Evolutionary conservation across 164 flowering plant species (phyloP), one percentile per base, ranked within the genome.

Genomic region (Euptelea pleiosperma): DNA sequence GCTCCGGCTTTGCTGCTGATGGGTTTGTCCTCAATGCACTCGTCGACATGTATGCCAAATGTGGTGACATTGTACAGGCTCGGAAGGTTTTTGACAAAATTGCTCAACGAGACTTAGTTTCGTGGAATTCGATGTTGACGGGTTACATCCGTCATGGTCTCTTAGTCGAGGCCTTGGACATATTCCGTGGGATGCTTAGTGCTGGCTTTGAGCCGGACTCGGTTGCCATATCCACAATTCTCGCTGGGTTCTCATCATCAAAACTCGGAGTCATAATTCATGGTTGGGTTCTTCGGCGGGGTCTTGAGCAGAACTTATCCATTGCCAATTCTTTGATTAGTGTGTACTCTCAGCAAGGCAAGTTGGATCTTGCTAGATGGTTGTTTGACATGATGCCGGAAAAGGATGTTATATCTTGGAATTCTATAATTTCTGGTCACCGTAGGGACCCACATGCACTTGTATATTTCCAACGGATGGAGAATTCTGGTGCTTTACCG

Each of bases 11-110:
- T 63, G 75, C 45, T 2, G 30, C 40, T 37, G 82, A 89, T 65
- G 75, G 59, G 39, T 84, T 76, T 55, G 91, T 85, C 30, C 76
- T 74, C 8, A 89, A 89, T 69, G 89, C 89, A 0, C 83, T 89
- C 24, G 86, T 89, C 25, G 91, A 84, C 48, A 87, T 89, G 96
- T 92, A 89, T 61, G 86, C 96, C 1, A 92, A 89, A 52, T 89
- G 96, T 24, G 98, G 98, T 3, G 87, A 87, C 73, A 85, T 92
- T 66, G 84, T 77, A 12, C 81, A 71, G 69, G 95, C 95, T n/a
- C 57, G 87, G 28, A 81, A 75, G 60, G 68, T 85, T 22, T 92
- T 89, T 52, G 76, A 83, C 45, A 67, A 55, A 33, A 85, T 89
- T 45, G 47, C 5, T 49, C 16, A n/a, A 7, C 63, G 71, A 44